Conservation (phyloP, 1,284 basidiomycete genomes). For the Austropuccinia psidii region DNA sequence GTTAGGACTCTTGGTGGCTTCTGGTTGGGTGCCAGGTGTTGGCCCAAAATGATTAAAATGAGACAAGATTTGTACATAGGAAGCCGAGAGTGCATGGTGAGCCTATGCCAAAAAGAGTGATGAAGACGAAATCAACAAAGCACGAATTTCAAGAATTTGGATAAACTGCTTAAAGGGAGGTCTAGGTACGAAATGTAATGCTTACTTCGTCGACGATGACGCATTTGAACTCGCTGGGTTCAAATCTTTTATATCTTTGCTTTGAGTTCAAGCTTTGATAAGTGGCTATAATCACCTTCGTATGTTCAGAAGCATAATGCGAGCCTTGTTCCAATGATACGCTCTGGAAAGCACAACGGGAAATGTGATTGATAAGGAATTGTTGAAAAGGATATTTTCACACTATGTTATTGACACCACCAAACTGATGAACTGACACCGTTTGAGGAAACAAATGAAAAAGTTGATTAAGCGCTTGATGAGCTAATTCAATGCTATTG, state of each 20-base stretch:
- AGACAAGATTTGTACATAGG: constrained; percentile 69
- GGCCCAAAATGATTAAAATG: constrained; percentile 61
- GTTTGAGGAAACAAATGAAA: constrained; percentile 61
- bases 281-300: constrained; percentile 84
- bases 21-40: constrained; percentile 6
- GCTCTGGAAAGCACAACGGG: constrained; percentile 40
- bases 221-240: constrained; percentile 64
- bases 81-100: constrained; percentile 85
- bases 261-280: constrained; percentile 73
- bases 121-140: neutral
- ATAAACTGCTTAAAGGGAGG: neutral
- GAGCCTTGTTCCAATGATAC: constrained; percentile 88
- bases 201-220: constrained; percentile 71
- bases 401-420: neutral
- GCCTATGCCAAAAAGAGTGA: constrained; percentile 51
- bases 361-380: neutral
- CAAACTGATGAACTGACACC: constrained; percentile 41
- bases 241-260: constrained; percentile 68
- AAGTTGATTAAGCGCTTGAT: constrained; percentile 73
- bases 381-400: neutral
- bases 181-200: neutral
- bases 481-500: constrained; percentile 76
- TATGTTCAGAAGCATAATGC: constrained; percentile 66
- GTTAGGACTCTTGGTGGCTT: constrained; percentile 42
- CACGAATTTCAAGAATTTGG: neutral